Evolutionary conservation across 129 eudicot species (phyloP), one percentile per base, ranked within the genome.

Genomic region (Glebionis coronaria): DNA sequence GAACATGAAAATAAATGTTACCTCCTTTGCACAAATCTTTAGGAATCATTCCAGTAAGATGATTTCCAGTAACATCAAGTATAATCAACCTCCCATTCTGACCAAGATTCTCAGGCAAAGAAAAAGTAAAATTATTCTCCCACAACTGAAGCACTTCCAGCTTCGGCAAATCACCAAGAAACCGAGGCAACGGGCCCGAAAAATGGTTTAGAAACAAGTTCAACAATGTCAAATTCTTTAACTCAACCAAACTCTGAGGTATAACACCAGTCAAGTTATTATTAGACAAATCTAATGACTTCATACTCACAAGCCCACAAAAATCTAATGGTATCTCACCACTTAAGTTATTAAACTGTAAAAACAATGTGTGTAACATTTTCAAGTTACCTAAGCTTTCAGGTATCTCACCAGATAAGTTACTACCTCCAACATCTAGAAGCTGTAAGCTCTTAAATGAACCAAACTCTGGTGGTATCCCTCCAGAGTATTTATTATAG

Each of bases 381-480:
- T 74, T 85, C 38, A 92, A 62, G 54, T 86, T 86, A 12, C 97
- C 97, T 6, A 94, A 61, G 2, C 79, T 74, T 51, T 76, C 70
- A 53, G 99, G 99, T 42, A 94, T 86, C 27, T 81, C 90, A 1
- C 99, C 99, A 57, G 95, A 40, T 2, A 94, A 66, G 58, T 83
- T 83, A 69, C 97, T 82, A 0, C 81, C 80, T 19, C 85, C 97
- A 12, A 82, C 38, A 67, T 89, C 93, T 0, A 94, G 82, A 19
- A 78, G 29, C 2, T 59, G 40, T 11, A 94, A 73, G 27, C 80
- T 44, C 0, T 61, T 74, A 5, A 89, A 55, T 2, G 44, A 51
- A 31, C 97, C 97, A 3, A 94, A 76, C 47, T 94, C 97, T 19
- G 82, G 74, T 20, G 98, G 98, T 4, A 93, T 80, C 0, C 98